These are phyloP conservation scores for Epichloe gansuensis DNA, from an alignment of 2,329 filamentous ascomycete species.

Conservation along the genomic window DNA sequence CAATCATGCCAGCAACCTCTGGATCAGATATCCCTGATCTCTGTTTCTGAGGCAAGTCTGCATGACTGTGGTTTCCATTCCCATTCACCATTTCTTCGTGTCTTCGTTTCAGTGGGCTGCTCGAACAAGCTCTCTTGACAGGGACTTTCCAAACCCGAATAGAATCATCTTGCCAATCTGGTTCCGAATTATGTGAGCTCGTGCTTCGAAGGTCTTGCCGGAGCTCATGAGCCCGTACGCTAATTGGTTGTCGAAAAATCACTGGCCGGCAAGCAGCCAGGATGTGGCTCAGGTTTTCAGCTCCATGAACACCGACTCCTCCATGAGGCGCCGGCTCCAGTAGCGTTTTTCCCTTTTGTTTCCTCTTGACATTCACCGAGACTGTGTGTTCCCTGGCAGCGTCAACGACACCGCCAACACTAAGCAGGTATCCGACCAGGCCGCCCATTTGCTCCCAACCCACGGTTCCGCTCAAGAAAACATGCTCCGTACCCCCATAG, in stretches of 20 bases:
- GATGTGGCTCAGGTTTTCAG: constrained; percentile 66
- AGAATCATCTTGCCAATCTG: constrained; percentile 64
- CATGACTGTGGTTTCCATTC: background rate
- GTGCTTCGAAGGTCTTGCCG: constrained; percentile 27
- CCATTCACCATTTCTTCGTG: constrained; percentile 10
- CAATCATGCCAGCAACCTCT: constrained; percentile 17
- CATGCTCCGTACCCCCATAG: constrained; percentile 56
- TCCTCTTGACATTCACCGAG: constrained; percentile 28
- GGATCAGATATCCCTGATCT: constrained; percentile 17
- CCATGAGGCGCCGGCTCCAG: constrained; percentile 13
- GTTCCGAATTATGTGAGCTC: constrained; percentile 24
- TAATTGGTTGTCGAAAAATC: constrained; percentile 74
- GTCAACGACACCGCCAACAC: constrained; percentile 57
- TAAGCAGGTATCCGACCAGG: constrained; percentile 73
- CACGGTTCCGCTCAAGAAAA: constrained; percentile 72
- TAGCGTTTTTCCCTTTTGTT: constrained; percentile 24
- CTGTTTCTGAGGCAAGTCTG: constrained; percentile 3
- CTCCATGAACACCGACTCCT: constrained; percentile 59
- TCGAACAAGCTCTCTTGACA: constrained; percentile 19
- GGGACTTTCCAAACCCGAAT: constrained; percentile 80
- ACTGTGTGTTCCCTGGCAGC: constrained; percentile 29
- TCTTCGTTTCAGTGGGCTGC: constrained; percentile 24
- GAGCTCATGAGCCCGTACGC: constrained; percentile 60
- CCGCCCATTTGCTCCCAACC: constrained; percentile 71
- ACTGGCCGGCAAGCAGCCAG: constrained; percentile 77